Conservation (phyloP, 2,329 filamentous ascomycete species). For the Hypoxylon sp. region DNA sequence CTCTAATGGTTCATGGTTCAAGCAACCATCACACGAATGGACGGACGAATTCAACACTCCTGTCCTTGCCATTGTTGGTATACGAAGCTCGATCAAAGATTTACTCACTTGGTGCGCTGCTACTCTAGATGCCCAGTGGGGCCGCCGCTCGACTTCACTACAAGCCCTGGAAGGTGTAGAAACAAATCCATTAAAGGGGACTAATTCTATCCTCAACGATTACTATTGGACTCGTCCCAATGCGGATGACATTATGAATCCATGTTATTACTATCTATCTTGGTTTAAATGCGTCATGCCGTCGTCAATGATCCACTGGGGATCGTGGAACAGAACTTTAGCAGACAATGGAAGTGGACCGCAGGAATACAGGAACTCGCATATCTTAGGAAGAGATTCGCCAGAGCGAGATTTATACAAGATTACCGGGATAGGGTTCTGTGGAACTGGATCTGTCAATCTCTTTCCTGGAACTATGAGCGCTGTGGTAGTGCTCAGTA, state of each 20-base stretch:
- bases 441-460: slow-evolving; percentile 5
- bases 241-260: background rate
- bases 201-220: slow-evolving; percentile 9
- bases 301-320: slow-evolving; percentile 14
- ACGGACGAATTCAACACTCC: slow-evolving; percentile 7
- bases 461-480: slow-evolving; percentile 12
- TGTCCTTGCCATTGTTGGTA: slow-evolving; percentile 10
- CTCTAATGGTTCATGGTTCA: slow-evolving; percentile 1
- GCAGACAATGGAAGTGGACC: slow-evolving; percentile 1
- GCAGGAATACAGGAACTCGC: background rate
- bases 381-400: slow-evolving; percentile 8
- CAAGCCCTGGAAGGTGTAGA: background rate
- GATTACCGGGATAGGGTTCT: slow-evolving; percentile 9
- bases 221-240: slow-evolving; percentile 3
- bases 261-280: background rate
- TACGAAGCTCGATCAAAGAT: slow-evolving; percentile 16
- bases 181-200: background rate
- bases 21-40: slow-evolving; percentile 13
- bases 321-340: slow-evolving; percentile 5
- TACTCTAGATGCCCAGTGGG: slow-evolving; percentile 11
- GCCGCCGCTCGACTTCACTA: background rate
- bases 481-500: slow-evolving; percentile 8
- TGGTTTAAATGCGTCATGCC: slow-evolving; percentile 11
- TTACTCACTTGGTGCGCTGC: slow-evolving; percentile 16
- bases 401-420: background rate